Evolutionary conservation across 2,329 filamentous ascomycete genomes (phyloP).

Genomic region (Lasiodiplodia sp.): DNA sequence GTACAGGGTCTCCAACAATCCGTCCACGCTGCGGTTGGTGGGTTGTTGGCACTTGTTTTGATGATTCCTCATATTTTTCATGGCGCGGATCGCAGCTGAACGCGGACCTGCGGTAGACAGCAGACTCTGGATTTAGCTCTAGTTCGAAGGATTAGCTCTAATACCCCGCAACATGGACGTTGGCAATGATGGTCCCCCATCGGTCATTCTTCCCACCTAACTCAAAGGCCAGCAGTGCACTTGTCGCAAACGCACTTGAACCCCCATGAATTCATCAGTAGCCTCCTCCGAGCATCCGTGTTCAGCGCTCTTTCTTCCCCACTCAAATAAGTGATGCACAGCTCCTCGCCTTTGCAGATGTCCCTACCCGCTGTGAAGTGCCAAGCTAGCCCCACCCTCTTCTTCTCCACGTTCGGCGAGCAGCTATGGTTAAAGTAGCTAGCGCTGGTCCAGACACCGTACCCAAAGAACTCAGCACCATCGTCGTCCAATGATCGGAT

Average conservation of each 20-base stretch:
- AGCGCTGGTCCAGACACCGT: constrained; percentile 55
- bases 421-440: constrained; percentile 60
- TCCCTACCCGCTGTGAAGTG: constrained; percentile 47
- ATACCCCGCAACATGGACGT: not conserved
- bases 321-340: constrained; percentile 58
- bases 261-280: constrained; percentile 53
- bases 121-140: constrained; percentile 19
- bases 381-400: constrained; percentile 51
- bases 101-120: not conserved
- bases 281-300: constrained; percentile 45
- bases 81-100: not conserved
- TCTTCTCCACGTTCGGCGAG: constrained; percentile 53
- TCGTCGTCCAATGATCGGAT: constrained; percentile 54
- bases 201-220: not conserved
- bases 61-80: too few species aligned
- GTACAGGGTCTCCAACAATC: not conserved
- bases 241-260: constrained; percentile 54
- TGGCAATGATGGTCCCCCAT: not conserved
- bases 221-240: constrained; percentile 39
- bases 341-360: constrained; percentile 49
- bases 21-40: not conserved
- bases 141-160: constrained; percentile 9
- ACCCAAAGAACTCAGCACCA: constrained; percentile 58
- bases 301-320: constrained; percentile 54
- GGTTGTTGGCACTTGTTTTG: not conserved